phyloP scores from a whole-genome alignment of 2,329 filamentous ascomycete species.

The Domatiomyces globalis region DNA sequence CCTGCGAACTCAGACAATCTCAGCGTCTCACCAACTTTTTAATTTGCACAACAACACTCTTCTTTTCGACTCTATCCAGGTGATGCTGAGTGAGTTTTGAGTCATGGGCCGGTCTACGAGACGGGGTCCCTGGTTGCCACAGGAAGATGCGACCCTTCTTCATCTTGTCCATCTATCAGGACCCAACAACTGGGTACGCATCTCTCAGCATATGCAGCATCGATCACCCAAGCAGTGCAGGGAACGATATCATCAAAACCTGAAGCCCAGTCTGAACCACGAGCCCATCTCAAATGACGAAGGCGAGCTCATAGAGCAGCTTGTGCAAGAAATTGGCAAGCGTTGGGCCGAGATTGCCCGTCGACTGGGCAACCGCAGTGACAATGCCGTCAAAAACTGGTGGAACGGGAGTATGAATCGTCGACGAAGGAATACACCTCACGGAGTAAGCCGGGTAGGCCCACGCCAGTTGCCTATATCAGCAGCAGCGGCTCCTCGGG shows the following conservation, averaged over 20 bases:
- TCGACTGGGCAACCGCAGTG: slow-evolving; percentile 66
- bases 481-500: slow-evolving; percentile 5
- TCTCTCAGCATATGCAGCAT: slow-evolving; percentile 59
- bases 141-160: slow-evolving; percentile 58
- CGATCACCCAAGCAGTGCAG: slow-evolving; percentile 89
- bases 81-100: slow-evolving; percentile 21
- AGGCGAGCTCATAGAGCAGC: slow-evolving; percentile 56
- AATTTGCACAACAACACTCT: neutral
- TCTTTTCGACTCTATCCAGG: neutral
- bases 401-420: slow-evolving; percentile 91
- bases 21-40: neutral
- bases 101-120: slow-evolving; percentile 41
- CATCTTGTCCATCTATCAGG: slow-evolving; percentile 58
- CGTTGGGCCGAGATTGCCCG: slow-evolving; percentile 89
- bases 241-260: slow-evolving; percentile 85
- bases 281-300: slow-evolving; percentile 59
- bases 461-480: slow-evolving; percentile 13
- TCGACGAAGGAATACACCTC: slow-evolving; percentile 13
- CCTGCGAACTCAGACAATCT: neutral
- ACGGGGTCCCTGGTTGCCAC: slow-evolving; percentile 70
- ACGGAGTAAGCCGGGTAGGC: slow-evolving; percentile 7
- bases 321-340: slow-evolving; percentile 67
- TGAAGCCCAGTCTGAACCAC: slow-evolving; percentile 63
- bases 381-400: slow-evolving; percentile 97
- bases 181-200: slow-evolving; percentile 78